Evolutionary conservation across 768 basidiomycete species (phyloP).

Genomic region (Trametes villosa): DNA sequence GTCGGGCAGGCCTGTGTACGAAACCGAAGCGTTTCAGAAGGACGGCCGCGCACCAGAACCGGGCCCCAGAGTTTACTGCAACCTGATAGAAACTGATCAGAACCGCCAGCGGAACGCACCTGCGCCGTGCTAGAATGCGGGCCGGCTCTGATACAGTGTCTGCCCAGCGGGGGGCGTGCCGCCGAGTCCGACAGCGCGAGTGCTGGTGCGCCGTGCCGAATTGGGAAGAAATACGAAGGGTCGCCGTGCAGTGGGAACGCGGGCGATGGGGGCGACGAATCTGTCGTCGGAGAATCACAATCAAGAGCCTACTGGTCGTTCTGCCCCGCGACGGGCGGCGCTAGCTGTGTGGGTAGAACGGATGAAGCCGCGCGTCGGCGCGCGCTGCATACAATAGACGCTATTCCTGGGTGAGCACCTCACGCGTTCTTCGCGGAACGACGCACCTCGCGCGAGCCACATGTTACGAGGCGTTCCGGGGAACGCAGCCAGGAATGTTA

Average conservation of each 20-base stretch:
- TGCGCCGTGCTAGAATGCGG: not conserved
- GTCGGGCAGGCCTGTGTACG: conserved; percentile 10
- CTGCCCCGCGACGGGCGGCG: conserved; percentile 1
- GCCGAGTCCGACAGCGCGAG: not conserved
- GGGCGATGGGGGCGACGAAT: not conserved
- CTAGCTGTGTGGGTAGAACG: not conserved
- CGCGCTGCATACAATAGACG: not conserved
- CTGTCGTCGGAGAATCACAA: conserved; percentile 14
- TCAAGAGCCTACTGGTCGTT: conserved; percentile 5
- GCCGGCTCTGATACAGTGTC: not conserved
- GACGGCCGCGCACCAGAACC: conserved; percentile 14
- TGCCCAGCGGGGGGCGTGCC: not conserved
- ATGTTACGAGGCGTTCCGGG: conserved; percentile 1
- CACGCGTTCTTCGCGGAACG: not conserved
- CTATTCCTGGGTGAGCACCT: conserved; percentile 10
- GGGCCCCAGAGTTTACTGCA: not conserved
- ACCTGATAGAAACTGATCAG: conserved; percentile 14
- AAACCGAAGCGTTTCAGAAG: conserved; percentile 14
- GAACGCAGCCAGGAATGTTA: conserved; percentile 7
- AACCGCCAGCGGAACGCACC: not conserved
- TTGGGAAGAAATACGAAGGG: conserved; percentile 5
- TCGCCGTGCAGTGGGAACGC: conserved; percentile 12
- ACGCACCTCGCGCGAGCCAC: conserved; percentile 18
- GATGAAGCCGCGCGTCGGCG: conserved; percentile 5
- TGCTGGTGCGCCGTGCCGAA: not conserved